Base-by-base conservation (phyloP, 306 rosid species). In the Dalbergia cultrata region DNA sequence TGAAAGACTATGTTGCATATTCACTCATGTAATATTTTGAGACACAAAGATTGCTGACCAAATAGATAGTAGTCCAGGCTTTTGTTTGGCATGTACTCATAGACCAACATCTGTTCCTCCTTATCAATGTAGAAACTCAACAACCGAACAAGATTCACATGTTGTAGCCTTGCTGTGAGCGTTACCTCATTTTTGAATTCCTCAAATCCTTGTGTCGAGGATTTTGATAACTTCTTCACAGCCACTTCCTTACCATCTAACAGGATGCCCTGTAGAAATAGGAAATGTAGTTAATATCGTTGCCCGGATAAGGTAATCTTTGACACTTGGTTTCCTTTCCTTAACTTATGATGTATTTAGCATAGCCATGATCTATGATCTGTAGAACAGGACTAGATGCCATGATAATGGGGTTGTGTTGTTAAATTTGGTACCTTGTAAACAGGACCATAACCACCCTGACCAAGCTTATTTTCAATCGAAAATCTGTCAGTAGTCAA, bases 161-260 rank as follows among this genome's bases (percentile, higher is more conserved):
- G 93, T 21, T 90, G 90, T 13, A 90, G 77, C 33, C 86, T 83
- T 70, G 90, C 90, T 0, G 85, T 86, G 11, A 83, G 83, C 13
- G 78, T 52, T 43, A 88, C 87, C 74, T 90, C 94, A 49, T 85
- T 88, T 88, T 78, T 52, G 47, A 90, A 88, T 64, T 90, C 92
- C 67, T 82, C 85, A 22, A 66, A 72, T 35, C 90, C 90, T 71
- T 88, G 92, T 50, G 60, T 70, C 2, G 90, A 90, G 3, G 84
- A 54, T 67, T 80, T 78, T 13, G 92, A 88, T 58, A 87, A 80
- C 39, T 81, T 83, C 60, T 88, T 90, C 18, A 87, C 87, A 0
- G 92, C 88, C 54, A 88, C 70, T 78, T 85, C 87, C 21, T 69
- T 47, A 13, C 82, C 87, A 79, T 77, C 17, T n/a, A 78, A 59